Base-by-base conservation (phyloP, 192 early-diverging fungal genomes). In the Podila verticillata region DNA sequence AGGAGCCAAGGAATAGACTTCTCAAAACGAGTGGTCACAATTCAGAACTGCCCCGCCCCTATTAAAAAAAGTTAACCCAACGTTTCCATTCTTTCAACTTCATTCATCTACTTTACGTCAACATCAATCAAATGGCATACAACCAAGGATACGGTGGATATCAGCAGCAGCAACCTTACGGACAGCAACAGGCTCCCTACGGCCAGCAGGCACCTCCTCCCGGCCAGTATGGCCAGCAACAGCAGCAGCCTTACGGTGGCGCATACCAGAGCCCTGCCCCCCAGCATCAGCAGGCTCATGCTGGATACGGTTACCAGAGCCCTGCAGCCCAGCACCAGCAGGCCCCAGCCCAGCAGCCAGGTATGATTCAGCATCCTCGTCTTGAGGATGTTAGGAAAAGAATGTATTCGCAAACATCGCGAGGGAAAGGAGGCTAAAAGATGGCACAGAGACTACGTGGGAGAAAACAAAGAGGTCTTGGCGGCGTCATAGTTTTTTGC, bases 141-240 rank as follows among this genome's bases (percentile, higher is more conserved):
- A 79, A 79, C 65, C 73, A 75, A 44, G 73, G 73, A 67, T 68
- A 68, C 51, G 61, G 61, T 39, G 74, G 67, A 12, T 75, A 75
- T 47, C 57, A 65, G 47, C 70, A 64, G 56, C 70, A 72, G 34
- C 63, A 65, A 22, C 63, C 36, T 4, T 64, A 64, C 15, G 63
- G 63, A 3, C 71, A 73, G 28, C 71, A 74, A 48, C 72, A 67
- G 7, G 35, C 5, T 2, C 70, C 61, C 20, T 66, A 73, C 17
- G 57, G 51, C 2, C 61, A 63, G 13, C 72, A 73, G 29, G 39
- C 39, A 44, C 39, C 39, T 17, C 39, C 39, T 44, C 39, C 39
- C 13, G 39, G 39, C 7, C 39, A 44, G 7, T 61, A 69, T n/a
- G 35, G 24, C 26, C 31, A 34, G n/a, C 67, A 54, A 17, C 57